These are phyloP conservation scores for Fonsecaea erecta DNA, from an alignment of 2,329 filamentous ascomycete genomes.

Conservation along the genomic window DNA sequence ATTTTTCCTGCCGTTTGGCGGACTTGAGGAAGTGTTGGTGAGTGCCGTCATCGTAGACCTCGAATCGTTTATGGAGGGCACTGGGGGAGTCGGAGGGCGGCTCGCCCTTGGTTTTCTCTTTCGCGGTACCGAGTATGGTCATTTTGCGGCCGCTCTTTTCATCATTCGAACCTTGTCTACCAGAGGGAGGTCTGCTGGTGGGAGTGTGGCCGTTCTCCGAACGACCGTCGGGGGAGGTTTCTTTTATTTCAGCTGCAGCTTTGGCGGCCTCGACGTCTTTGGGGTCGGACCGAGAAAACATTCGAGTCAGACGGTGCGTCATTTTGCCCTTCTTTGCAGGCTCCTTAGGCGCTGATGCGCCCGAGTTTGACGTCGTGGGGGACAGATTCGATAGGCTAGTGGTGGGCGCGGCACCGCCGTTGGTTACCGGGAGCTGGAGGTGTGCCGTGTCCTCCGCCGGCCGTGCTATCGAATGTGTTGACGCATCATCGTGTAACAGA, in stretches of 20 bases:
- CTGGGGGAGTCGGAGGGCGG: conserved; percentile 28
- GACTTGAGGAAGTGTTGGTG: conserved; percentile 90
- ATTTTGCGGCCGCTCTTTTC: conserved; percentile 39
- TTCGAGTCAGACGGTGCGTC: conserved; percentile 52
- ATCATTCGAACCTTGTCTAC: conserved; percentile 40
- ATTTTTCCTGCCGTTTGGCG: conserved; percentile 89
- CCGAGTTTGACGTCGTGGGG: conserved; percentile 20
- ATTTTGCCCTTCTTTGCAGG: conserved; percentile 47
- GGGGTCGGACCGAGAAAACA: conserved; percentile 52
- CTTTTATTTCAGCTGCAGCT: conserved; percentile 20
- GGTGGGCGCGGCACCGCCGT: conserved; percentile 44
- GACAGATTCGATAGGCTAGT: conserved; percentile 19
- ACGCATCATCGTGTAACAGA: conserved; percentile 29
- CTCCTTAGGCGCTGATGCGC: conserved; percentile 10
- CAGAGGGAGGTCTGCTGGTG: conserved; percentile 38
- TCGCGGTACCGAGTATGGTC: conserved; percentile 37
- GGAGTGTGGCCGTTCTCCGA: conserved; percentile 41
- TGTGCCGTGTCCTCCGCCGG: conserved; percentile 50
- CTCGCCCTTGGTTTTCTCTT: conserved; percentile 42
- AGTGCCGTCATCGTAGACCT: conserved; percentile 65
- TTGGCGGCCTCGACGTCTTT: conserved; percentile 42
- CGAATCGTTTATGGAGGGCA: conserved; percentile 56
- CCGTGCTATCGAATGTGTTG: conserved; percentile 45
- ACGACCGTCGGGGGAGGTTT: conserved; percentile 39
- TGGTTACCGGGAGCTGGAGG: conserved; percentile 41